Percentiles rank a stretch among this genome's conserved stretches.
Evolutionary conservation across 1,284 basidiomycete genomes (phyloP).

Genomic region (Fomitiporia mediterranea): DNA sequence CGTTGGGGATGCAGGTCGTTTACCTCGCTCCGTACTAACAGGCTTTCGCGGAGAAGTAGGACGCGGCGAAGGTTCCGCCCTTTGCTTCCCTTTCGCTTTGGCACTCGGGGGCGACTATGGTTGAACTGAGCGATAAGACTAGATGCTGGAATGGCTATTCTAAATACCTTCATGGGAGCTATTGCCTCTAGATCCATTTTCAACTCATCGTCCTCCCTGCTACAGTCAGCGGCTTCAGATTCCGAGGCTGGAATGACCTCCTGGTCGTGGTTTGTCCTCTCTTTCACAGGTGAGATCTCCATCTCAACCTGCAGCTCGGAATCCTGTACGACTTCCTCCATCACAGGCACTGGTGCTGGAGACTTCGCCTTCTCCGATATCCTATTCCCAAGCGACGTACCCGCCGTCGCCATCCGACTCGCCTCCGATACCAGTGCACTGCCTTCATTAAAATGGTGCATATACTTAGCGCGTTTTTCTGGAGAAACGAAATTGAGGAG

Average conservation of each 20-base stretch:
- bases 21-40: neutral
- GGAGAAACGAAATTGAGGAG: constrained; percentile 11
- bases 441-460: constrained; percentile 1
- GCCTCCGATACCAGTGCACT: neutral
- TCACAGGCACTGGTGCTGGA: neutral
- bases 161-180: constrained; percentile 16
- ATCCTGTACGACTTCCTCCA: constrained; percentile 28
- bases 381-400: constrained; percentile 1
- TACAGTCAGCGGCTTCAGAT: constrained; percentile 17
- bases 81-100: constrained; percentile 1
- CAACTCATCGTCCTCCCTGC: constrained; percentile 21
- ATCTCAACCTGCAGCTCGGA: constrained; percentile 25
- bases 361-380: neutral
- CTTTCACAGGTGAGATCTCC: constrained; percentile 13
- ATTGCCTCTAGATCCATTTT: constrained; percentile 22
- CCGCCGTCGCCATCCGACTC: constrained; percentile 8
- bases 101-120: neutral
- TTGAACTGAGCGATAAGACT: neutral
- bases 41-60: neutral
- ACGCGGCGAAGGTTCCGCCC: neutral
- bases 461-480: constrained; percentile 18
- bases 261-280: constrained; percentile 21
- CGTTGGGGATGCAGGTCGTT: neutral
- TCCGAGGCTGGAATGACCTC: constrained; percentile 21
- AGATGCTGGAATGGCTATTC: neutral